Base-by-base conservation (phyloP, 169 alveolate species). In the Babesia ovata region DNA sequence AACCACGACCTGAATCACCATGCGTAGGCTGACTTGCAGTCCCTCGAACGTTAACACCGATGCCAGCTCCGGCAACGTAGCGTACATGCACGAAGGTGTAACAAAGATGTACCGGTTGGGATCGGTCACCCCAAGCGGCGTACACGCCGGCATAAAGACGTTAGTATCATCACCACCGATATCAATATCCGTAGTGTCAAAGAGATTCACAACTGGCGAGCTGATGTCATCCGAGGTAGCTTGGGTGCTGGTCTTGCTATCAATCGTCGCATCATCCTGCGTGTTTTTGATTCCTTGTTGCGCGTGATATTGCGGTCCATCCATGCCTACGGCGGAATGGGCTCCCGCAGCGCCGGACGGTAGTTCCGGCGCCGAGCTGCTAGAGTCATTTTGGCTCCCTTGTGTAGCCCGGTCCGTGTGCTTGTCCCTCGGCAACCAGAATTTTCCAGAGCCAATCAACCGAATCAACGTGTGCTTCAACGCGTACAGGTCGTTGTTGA, bases 71-170 rank as follows among this genome's bases (percentile, higher is more conserved):
- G 70, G 72, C 46, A 70, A 16, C 46, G 84, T 75, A 4, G 90
- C 90, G 48, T 83, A 83, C 81, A 75, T 75, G 70, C 90, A 83
- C 46, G 86, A 74, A 8, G 90, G 90, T 13, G 86, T 83, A 17
- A 74, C 63, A 60, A 79, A 79, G 11, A 79, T 71, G 36, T 59
- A 71, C 26, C 48, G 28, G 16, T 58, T 39, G 26, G 26, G 19
- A 36, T 77, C 61, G 3, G 17, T 39, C 21, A 21, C 67, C 19
- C 56, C 67, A 16, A 12, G 13, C 24, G 85, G 29, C 2, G 39
- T 33, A 6, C 39, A 33, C 39, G 39, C 39, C 17, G n/a, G 36
- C 26, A 65, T 1, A 19, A 75, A 75, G 29, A 75, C 62, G 63
- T 75, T 75, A 24, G 19, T 14, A 6, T 13, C 17, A 56, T 36